Percentiles rank a stretch among this genome's conserved stretches.
These are phyloP conservation scores for Penicillium cinerascens DNA, from an alignment of 495 filamentous ascomycete species.

Conservation along the genomic window DNA sequence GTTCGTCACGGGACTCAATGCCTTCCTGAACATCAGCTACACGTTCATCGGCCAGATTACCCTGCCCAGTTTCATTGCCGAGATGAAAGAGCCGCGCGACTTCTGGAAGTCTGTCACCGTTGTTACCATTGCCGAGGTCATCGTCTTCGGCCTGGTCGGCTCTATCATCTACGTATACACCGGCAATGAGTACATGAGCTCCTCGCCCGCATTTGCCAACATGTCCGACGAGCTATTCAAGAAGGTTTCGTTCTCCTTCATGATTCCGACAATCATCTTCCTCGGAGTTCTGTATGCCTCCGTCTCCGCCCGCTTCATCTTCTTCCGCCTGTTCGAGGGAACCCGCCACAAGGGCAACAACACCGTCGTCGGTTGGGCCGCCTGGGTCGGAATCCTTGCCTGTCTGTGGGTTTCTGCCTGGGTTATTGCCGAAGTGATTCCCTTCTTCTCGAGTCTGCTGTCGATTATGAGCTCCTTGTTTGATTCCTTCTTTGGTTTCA, in stretches of 20 bases:
- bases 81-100: conserved; percentile 82
- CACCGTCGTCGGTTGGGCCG: conserved; percentile 75
- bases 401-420: conserved; percentile 73
- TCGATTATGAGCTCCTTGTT: conserved; percentile 87
- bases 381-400: conserved; percentile 73
- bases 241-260: conserved; percentile 84
- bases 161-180: conserved; percentile 75
- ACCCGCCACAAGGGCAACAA: conserved; percentile 72
- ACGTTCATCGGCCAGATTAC: conserved; percentile 94
- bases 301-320: conserved; percentile 80
- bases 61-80: conserved; percentile 84
- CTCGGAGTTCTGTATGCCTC: conserved; percentile 84
- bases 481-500: conserved; percentile 90
- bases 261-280: conserved; percentile 90
- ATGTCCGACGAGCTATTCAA: conserved; percentile 67
- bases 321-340: conserved; percentile 78
- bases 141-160: conserved; percentile 75
- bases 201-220: conserved; percentile 76
- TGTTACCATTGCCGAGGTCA: conserved; percentile 79
- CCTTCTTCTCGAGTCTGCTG: conserved; percentile 81
- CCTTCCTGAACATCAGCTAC: conserved; percentile 87
- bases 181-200: conserved; percentile 74
- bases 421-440: conserved; percentile 84
- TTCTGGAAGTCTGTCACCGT: conserved; percentile 88
- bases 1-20: conserved; percentile 73